phyloP scores from a whole-genome alignment of 768 basidiomycete genomes.

The Termitomyces sp. region DNA sequence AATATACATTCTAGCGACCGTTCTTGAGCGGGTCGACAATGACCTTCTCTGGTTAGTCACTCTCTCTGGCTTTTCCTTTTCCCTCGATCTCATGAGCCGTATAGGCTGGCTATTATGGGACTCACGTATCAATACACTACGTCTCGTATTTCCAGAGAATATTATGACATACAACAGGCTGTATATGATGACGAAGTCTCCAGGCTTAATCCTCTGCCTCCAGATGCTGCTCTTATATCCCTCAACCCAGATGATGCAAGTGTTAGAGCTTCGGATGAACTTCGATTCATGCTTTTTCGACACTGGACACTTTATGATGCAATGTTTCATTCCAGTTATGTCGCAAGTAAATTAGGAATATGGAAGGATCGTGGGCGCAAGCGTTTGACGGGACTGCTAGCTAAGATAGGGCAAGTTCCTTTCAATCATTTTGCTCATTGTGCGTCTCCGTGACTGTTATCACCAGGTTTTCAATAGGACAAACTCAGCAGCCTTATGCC shows the following conservation, averaged over 20 bases:
- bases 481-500: slow-evolving; percentile 89
- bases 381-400: slow-evolving; percentile 82
- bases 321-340: slow-evolving; percentile 96
- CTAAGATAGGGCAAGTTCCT: slow-evolving; percentile 92
- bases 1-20: slow-evolving; percentile 84
- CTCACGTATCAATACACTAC: slow-evolving; percentile 90
- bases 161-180: slow-evolving; percentile 77
- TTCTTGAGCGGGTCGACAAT: slow-evolving; percentile 89
- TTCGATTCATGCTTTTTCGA: slow-evolving; percentile 90
- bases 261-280: slow-evolving; percentile 80
- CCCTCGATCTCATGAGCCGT: neutral
- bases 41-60: slow-evolving; percentile 82
- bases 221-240: slow-evolving; percentile 35
- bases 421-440: neutral
- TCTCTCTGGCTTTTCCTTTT: neutral
- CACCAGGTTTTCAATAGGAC: slow-evolving; percentile 84
- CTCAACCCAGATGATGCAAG: slow-evolving; percentile 79
- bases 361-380: slow-evolving; percentile 96
- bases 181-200: slow-evolving; percentile 90
- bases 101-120: slow-evolving; percentile 88
- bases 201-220: slow-evolving; percentile 71
- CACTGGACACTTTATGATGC: slow-evolving; percentile 99
- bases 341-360: slow-evolving; percentile 90
- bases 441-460: neutral
- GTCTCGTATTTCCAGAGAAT: slow-evolving; percentile 79